Evolutionary conservation across 495 filamentous ascomycete species (phyloP).

Genomic region (Penicillium waksmanii): DNA sequence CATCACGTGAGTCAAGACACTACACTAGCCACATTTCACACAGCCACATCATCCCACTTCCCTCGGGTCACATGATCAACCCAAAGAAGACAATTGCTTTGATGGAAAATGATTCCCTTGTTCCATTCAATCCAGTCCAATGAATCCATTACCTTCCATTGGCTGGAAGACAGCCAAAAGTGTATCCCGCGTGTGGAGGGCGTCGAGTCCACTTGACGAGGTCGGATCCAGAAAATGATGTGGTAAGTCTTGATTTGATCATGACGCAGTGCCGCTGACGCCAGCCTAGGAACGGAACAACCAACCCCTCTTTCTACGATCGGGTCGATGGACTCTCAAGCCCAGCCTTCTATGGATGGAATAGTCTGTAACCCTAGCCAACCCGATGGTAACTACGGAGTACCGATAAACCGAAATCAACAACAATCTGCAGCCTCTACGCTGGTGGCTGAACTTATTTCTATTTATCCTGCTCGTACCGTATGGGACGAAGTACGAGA

Average conservation of each 20-base stretch:
- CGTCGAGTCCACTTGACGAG: background rate
- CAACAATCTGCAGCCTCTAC: background rate
- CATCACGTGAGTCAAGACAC: background rate
- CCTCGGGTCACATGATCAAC: background rate
- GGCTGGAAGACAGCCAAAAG: background rate
- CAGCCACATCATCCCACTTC: background rate
- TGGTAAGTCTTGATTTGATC: slow-evolving; percentile 15
- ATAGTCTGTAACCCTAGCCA: background rate
- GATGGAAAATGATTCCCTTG: background rate
- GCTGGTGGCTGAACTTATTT: too few species aligned
- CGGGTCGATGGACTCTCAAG: too few species aligned
- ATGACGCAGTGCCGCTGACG: slow-evolving; percentile 21
- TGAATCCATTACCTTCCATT: background rate
- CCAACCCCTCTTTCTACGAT: slow-evolving; percentile 5
- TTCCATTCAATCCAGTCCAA: background rate
- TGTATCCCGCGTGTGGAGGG: background rate
- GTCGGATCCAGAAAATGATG: slow-evolving; percentile 9
- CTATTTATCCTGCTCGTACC: too few species aligned
- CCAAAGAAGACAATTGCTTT: too few species aligned
- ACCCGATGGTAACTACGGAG: background rate
- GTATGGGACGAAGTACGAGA: too few species aligned
- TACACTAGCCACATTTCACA: background rate
- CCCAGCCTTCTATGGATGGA: too few species aligned
- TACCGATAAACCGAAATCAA: too few species aligned
- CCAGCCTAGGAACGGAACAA: slow-evolving; percentile 7